Conservation (phyloP, 805 yeast genomes). For the Lipomyces lipofer region DNA sequence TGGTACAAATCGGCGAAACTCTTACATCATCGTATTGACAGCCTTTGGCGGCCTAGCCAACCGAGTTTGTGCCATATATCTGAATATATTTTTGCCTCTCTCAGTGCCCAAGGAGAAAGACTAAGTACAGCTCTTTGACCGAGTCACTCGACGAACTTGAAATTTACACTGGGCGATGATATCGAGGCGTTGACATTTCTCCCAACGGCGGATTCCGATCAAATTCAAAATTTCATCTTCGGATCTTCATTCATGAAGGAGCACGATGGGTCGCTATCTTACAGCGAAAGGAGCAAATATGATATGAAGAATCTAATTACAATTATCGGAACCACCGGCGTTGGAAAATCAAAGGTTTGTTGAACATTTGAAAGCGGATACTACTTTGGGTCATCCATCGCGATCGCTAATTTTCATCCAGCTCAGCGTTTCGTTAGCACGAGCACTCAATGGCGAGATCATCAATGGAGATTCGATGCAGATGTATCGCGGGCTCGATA, state of each 20-base stretch:
- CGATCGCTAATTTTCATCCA: conserved; percentile 30
- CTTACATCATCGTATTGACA: neutral
- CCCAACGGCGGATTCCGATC: too few relatives aligned
- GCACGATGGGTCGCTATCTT: too few relatives aligned
- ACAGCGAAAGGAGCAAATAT: too few relatives aligned
- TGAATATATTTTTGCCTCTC: too few relatives aligned
- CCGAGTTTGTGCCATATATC: neutral
- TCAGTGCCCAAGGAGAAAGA: too few relatives aligned
- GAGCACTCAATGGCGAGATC: conserved; percentile 76
- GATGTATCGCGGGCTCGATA: conserved; percentile 70
- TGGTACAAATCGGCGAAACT: neutral
- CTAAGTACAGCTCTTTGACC: too few relatives aligned
- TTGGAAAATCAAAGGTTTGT: conserved; percentile 82
- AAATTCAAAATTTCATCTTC: too few relatives aligned
- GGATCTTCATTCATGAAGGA: too few relatives aligned
- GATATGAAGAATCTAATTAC: conserved; percentile 61
- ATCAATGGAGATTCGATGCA: conserved; percentile 98
- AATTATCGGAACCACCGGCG: conserved; percentile 92
- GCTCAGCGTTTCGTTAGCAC: conserved; percentile 77
- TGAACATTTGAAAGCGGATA: neutral
- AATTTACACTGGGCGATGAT: too few relatives aligned
- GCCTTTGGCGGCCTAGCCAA: neutral
- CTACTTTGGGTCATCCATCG: neutral
- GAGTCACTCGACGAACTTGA: too few relatives aligned
- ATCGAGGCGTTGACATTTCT: too few relatives aligned